Percentiles rank a stretch among this genome's conserved stretches.
Evolutionary conservation across 23 red algal species (phyloP).

Genomic region (Gracilaria domingensis): DNA sequence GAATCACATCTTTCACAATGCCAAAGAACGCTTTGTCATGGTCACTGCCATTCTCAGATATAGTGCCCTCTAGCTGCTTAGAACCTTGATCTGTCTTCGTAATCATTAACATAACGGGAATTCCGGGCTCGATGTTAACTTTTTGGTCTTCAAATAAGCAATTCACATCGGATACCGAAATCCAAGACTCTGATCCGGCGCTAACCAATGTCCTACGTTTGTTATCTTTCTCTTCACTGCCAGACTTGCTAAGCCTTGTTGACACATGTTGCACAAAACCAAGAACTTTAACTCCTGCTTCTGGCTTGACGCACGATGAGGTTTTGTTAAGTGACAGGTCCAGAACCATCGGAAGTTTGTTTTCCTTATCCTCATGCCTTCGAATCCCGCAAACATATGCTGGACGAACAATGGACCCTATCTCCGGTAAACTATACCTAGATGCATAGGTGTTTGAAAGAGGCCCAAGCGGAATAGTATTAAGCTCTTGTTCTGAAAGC

Average conservation of each 20-base stretch:
- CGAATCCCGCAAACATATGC: constrained; percentile 45
- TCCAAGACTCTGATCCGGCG: background rate
- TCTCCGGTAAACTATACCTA: constrained; percentile 33
- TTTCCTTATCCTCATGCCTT: background rate
- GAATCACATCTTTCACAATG: constrained; percentile 25
- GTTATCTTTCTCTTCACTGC: background rate
- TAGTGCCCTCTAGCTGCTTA: constrained; percentile 10
- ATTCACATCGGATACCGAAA: constrained; percentile 48
- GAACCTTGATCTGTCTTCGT: background rate
- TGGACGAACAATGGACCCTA: constrained; percentile 24
- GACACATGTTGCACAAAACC: constrained; percentile 62
- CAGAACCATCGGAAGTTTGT: constrained; percentile 37
- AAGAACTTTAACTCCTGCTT: constrained; percentile 10
- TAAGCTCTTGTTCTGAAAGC: constrained; percentile 34
- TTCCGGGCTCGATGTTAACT: background rate
- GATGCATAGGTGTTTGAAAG: background rate
- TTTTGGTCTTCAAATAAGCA: constrained; percentile 20
- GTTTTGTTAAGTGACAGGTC: constrained; percentile 31
- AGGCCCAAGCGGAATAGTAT: background rate
- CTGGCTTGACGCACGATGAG: background rate
- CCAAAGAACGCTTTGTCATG: constrained; percentile 17
- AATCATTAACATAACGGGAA: constrained; percentile 51
- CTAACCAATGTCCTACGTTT: constrained; percentile 4
- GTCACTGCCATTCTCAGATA: constrained; percentile 62
- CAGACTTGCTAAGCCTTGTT: background rate